Evolutionary conservation across 176 grass and related monocot genomes (phyloP), one percentile per base, ranked within the genome.

Genomic region (Oryza meridionalis): DNA sequence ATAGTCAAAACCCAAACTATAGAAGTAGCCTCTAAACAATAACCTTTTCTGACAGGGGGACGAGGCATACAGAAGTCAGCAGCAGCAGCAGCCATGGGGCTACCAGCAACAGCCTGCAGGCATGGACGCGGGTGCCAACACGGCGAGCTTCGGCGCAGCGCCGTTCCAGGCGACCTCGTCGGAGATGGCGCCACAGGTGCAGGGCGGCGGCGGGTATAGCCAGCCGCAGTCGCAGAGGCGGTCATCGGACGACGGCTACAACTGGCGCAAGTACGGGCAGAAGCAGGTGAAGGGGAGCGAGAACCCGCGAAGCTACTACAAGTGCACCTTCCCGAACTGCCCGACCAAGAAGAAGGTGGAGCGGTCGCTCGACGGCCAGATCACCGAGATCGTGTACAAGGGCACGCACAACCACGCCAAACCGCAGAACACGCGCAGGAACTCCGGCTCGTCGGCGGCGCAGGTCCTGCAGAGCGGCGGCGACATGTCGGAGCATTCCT

Each of bases 291-390:
- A 97, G 75, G 92, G 90, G 71, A 97, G 95, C 69, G 92, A 97
- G 88, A 97, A 97, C 63, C 95, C 95, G 2, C 95, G 95, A 59
- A 97, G 95, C 86, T 97, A 97, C 84, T 97, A 93, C 95, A 97
- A 97, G 90, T 97, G 95, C 86, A 93, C 95, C 26, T 94, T 84
- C 79, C 90, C 95, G 27, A 79, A 43, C 89, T 97, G 95, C 88
- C 90, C 92, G 8, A 97, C 95, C 38, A 97, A 97, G 92, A 97
- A 97, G 91, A 97, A 97, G 84, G 92, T 97, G 65, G 95, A 97
- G 90, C 84, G 76, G 13, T 97, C 95, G 14, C 73, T 88, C 24
- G 95, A 97, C 42, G 95, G 95, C 44, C 95, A 97, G 88, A 91
- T 97, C 82, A 97, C 95, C 8, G 92, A 97, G 86, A 97, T 97